Evolutionary conservation across 192 early-diverging fungal species (phyloP).

Genomic region (Linnemannia exigua): DNA sequence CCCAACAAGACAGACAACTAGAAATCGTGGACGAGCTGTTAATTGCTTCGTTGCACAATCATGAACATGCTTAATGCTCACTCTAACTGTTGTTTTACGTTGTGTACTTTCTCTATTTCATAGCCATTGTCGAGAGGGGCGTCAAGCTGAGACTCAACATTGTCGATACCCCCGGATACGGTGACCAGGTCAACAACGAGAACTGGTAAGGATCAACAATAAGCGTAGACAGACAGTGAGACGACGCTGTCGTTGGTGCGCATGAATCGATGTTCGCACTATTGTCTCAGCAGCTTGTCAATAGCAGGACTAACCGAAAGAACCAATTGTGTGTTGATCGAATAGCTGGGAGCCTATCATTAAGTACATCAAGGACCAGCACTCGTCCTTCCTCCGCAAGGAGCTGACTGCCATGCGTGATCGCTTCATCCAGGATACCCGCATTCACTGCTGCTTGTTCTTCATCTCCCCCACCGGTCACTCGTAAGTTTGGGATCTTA

Average conservation of each 20-base stretch:
- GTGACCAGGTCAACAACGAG: constrained; percentile 99
- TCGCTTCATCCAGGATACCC: constrained; percentile 91
- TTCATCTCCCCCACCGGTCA: constrained; percentile 98
- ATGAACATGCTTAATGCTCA: neutral
- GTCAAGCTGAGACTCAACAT: constrained; percentile 95
- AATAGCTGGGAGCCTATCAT: constrained; percentile 96
- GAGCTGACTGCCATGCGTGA: constrained; percentile 93
- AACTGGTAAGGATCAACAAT: constrained; percentile 74
- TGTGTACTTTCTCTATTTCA: neutral
- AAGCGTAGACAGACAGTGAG: neutral
- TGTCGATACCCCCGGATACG: constrained; percentile 98
- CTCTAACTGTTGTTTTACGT: neutral
- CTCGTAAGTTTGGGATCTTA: constrained; percentile 69
- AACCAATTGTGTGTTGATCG: neutral
- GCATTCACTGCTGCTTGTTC: constrained; percentile 96
- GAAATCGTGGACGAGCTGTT: neutral
- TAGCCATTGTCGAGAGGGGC: constrained; percentile 96
- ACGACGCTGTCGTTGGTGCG: no score
- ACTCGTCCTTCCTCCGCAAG: constrained; percentile 94
- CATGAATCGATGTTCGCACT: no score
- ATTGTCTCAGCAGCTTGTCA: no score
- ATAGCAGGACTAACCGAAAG: constrained; percentile 1
- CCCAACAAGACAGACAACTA: neutral
- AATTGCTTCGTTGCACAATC: neutral
- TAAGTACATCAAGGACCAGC: constrained; percentile 99